Conservation (phyloP, 306 rosid genomes). For the Vigna nakashimae region DNA sequence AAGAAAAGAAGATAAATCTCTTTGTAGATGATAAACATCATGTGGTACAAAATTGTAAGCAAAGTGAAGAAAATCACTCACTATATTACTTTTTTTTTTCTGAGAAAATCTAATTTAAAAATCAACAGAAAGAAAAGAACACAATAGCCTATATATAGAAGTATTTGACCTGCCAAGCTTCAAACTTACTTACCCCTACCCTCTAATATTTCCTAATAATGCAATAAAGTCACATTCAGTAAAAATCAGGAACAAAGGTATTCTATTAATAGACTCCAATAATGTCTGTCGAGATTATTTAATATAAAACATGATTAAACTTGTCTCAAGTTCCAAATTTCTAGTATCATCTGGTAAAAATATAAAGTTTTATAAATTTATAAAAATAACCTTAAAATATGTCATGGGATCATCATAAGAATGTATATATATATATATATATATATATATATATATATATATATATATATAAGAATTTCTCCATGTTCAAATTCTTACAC, state of each 20-base stretch:
- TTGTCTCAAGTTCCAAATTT: not conserved
- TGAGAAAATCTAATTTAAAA: not conserved
- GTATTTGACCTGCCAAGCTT: not conserved
- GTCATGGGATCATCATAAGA: not conserved
- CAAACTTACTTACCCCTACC: constrained; percentile 1
- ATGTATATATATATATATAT: accelerated
- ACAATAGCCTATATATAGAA: not conserved
- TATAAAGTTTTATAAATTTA: not conserved
- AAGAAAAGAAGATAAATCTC: too few relatives aligned
- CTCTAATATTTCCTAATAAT: not conserved
- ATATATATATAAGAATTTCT: not conserved
- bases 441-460: too few relatives aligned
- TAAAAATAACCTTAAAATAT: not conserved
- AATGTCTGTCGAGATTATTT: not conserved
- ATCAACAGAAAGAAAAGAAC: not conserved
- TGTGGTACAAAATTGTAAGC: not conserved
- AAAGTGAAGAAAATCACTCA: not conserved
- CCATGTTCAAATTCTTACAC: not conserved
- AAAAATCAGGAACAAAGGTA: not conserved
- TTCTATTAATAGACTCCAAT: not conserved
- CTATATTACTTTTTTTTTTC: not conserved
- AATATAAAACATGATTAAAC: not conserved
- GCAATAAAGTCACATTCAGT: not conserved
- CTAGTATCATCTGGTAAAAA: not conserved
- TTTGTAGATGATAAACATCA: not conserved